Evolutionary conservation across 2,329 filamentous ascomycete genomes (phyloP).

Genomic region (Stachybotrys chlorohalonatus): DNA sequence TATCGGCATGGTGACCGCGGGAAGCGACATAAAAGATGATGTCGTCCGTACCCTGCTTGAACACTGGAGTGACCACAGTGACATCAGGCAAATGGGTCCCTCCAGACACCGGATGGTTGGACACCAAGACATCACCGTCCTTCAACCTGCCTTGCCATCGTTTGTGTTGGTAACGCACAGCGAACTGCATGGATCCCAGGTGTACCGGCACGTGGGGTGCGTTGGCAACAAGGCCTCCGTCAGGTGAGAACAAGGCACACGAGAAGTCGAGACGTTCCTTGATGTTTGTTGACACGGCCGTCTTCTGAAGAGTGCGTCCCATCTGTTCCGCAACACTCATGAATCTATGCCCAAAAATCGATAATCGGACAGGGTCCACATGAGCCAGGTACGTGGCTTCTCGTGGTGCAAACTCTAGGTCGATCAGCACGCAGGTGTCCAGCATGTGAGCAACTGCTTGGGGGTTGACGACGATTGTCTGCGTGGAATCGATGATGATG

Average conservation of each 20-base stretch:
- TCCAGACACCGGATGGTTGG: conserved; percentile 12
- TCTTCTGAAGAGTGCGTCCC: conserved; percentile 72
- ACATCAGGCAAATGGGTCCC: conserved; percentile 25
- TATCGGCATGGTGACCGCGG: conserved; percentile 25
- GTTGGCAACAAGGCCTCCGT: conserved; percentile 65
- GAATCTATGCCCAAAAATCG: conserved; percentile 71
- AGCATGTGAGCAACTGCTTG: not conserved
- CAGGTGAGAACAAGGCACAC: conserved; percentile 68
- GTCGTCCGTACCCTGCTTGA: conserved; percentile 20
- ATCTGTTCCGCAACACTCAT: conserved; percentile 83
- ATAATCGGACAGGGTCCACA: conserved; percentile 60
- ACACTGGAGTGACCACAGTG: conserved; percentile 50
- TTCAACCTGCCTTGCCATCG: conserved; percentile 49
- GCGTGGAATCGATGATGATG: not conserved
- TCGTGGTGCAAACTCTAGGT: conserved; percentile 63
- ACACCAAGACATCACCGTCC: conserved; percentile 25
- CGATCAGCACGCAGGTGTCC: conserved; percentile 30
- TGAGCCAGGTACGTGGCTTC: conserved; percentile 51
- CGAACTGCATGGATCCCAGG: conserved; percentile 71
- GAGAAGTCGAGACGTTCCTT: conserved; percentile 77
- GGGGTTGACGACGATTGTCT: not conserved
- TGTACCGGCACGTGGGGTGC: conserved; percentile 70
- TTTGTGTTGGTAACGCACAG: conserved; percentile 58
- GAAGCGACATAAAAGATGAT: conserved; percentile 20
- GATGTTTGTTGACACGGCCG: conserved; percentile 68